phyloP scores from a whole-genome alignment of 768 basidiomycete species.

The Aureoboletus auriporus region DNA sequence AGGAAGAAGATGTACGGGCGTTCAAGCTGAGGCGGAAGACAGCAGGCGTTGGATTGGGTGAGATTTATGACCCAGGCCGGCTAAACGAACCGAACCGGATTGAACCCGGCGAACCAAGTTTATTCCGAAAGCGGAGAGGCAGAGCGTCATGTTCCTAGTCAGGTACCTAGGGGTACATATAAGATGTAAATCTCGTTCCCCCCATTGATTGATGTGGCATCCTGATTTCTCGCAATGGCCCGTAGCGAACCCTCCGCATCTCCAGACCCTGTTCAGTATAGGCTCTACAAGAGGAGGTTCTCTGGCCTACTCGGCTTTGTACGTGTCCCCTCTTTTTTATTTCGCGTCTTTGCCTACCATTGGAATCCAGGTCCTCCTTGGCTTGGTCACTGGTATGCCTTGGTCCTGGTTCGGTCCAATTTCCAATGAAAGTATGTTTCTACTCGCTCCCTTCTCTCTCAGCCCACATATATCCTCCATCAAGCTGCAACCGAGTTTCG shows the following conservation, averaged over 20 bases:
- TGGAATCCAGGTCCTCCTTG: constrained; percentile 50
- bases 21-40: constrained; percentile 72
- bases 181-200: too few species aligned
- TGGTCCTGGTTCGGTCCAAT: constrained; percentile 89
- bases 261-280: constrained; percentile 34
- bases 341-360: neutral
- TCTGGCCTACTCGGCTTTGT: constrained; percentile 61
- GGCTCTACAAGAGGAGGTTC: constrained; percentile 69
- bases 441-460: too few species aligned
- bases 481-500: constrained; percentile 61
- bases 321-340: neutral
- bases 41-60: constrained; percentile 54
- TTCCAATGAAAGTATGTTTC: constrained; percentile 52
- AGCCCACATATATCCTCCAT: neutral
- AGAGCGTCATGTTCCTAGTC: neutral
- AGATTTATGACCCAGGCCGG: constrained; percentile 74
- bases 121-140: constrained; percentile 20
- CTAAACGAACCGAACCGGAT: neutral
- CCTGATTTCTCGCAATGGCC: too few species aligned
- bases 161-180: too few species aligned
- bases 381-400: constrained; percentile 58
- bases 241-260: too few species aligned
- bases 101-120: constrained; percentile 9
- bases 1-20: constrained; percentile 47
- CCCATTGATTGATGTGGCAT: too few species aligned